These are phyloP conservation scores for Microcera coccophila DNA, from an alignment of 2,329 filamentous ascomycete genomes.

Conservation along the genomic window DNA sequence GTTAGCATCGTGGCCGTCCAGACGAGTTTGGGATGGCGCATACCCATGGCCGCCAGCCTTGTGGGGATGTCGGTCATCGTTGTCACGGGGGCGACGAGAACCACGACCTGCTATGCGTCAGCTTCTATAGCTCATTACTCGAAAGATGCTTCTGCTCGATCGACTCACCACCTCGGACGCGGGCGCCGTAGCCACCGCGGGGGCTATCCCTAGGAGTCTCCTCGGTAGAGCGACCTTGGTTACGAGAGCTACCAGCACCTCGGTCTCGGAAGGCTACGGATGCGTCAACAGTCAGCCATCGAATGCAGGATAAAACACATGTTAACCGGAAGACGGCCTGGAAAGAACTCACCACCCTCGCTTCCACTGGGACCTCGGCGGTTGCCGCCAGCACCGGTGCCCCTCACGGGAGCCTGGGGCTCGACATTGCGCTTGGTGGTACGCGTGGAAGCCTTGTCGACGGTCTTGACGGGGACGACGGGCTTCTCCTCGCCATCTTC, in stretches of 20 bases:
- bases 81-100: slow-evolving; percentile 48
- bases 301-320: slow-evolving; percentile 3
- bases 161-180: slow-evolving; percentile 55
- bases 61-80: slow-evolving; percentile 55
- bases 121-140: background rate
- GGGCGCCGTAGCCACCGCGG: slow-evolving; percentile 61
- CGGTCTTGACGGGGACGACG: slow-evolving; percentile 79
- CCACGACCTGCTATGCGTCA: slow-evolving; percentile 45
- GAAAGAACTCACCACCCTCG: slow-evolving; percentile 72
- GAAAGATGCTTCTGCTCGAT: slow-evolving; percentile 2
- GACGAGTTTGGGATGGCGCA: slow-evolving; percentile 19
- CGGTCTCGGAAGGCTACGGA: slow-evolving; percentile 81
- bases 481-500: slow-evolving; percentile 63
- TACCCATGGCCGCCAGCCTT: slow-evolving; percentile 42
- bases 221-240: slow-evolving; percentile 75
- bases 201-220: slow-evolving; percentile 56
- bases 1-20: slow-evolving; percentile 15
- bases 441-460: slow-evolving; percentile 77
- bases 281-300: slow-evolving; percentile 15
- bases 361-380: slow-evolving; percentile 64
- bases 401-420: slow-evolving; percentile 60
- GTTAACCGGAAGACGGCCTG: background rate
- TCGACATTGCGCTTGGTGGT: slow-evolving; percentile 81
- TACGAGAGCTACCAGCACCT: slow-evolving; percentile 73
- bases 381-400: slow-evolving; percentile 40